These are phyloP conservation scores for Nicotiana tomentosiformis DNA, from an alignment of 257 asterid genomes.

Conservation along the genomic window DNA sequence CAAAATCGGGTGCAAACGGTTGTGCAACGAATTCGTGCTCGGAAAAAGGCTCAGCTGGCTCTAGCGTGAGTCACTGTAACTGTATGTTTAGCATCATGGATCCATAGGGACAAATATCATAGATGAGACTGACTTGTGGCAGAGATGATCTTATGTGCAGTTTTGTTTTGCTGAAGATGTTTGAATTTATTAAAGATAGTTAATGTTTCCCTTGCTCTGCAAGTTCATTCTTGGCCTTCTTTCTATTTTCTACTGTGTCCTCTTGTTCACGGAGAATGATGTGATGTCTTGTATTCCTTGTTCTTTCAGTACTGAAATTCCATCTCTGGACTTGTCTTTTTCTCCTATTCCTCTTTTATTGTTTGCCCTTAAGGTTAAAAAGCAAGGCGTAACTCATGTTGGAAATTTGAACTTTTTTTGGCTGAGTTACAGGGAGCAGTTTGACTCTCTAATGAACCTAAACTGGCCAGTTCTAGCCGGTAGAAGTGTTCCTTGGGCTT, in stretches of 20 bases:
- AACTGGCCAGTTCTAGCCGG: constrained; percentile 69
- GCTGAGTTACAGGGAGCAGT: constrained; percentile 78
- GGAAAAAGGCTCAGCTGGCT: constrained; percentile 89
- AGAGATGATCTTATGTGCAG: neutral
- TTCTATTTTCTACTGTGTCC: neutral
- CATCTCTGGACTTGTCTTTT: constrained; percentile 6
- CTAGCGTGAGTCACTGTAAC: constrained; percentile 81
- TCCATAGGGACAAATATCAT: constrained; percentile 18
- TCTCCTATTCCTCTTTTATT: neutral
- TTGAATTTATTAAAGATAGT: neutral
- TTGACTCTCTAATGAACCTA: constrained; percentile 64
- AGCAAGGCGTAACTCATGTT: constrained; percentile 15
- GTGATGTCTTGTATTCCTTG: constrained; percentile 8
- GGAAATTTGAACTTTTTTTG: constrained; percentile 30
- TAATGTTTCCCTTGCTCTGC: constrained; percentile 2
- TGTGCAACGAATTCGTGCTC: constrained; percentile 79
- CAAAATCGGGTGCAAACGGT: constrained; percentile 87
- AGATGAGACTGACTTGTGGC: neutral
- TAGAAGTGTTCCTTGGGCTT: constrained; percentile 85
- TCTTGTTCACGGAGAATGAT: neutral
- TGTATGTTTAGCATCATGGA: constrained; percentile 34
- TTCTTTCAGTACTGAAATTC: neutral
- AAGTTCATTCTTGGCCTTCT: neutral
- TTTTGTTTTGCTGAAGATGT: constrained; percentile 2
- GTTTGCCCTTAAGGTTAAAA: constrained; percentile 8